Conservation (phyloP, 345 rosid species). For the Clausena lansium region DNA sequence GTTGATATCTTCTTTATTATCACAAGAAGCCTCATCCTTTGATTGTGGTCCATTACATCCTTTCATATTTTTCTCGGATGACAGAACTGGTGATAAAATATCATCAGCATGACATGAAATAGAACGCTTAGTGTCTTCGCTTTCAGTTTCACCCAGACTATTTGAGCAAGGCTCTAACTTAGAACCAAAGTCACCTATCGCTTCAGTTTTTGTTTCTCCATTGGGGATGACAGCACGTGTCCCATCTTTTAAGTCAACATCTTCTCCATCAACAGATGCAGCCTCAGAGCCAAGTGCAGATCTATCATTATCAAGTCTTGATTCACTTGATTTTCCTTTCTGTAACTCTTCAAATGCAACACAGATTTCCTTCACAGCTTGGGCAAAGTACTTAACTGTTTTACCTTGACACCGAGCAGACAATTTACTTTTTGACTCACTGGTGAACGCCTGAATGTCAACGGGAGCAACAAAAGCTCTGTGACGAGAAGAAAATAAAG, state of each 20-base stretch:
- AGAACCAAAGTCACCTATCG: conserved; percentile 33
- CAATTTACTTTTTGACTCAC: conserved; percentile 70
- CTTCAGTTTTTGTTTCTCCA: conserved; percentile 35
- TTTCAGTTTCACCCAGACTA: conserved; percentile 35
- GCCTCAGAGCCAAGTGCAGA: conserved; percentile 35
- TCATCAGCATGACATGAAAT: conserved; percentile 33
- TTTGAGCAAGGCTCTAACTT: conserved; percentile 36
- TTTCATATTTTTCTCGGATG: conserved; percentile 43
- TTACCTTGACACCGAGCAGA: conserved; percentile 64
- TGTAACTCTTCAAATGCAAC: conserved; percentile 69
- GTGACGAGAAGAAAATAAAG: conserved; percentile 29
- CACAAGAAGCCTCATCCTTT: conserved; percentile 40
- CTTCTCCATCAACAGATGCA: conserved; percentile 42
- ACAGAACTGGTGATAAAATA: conserved; percentile 32
- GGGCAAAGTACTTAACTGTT: conserved; percentile 64
- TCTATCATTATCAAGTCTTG: conserved; percentile 42
- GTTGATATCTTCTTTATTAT: conserved; percentile 27
- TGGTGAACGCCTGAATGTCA: conserved; percentile 79
- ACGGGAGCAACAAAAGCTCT: conserved; percentile 84
- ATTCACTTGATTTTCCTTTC: conserved; percentile 42
- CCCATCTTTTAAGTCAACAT: conserved; percentile 38
- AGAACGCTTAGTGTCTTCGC: conserved; percentile 49
- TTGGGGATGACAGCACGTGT: conserved; percentile 19
- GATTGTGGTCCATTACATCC: conserved; percentile 32
- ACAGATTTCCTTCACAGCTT: conserved; percentile 85